Conservation (phyloP, 2,329 filamentous ascomycete species). For the Sporothrix inflata region DNA sequence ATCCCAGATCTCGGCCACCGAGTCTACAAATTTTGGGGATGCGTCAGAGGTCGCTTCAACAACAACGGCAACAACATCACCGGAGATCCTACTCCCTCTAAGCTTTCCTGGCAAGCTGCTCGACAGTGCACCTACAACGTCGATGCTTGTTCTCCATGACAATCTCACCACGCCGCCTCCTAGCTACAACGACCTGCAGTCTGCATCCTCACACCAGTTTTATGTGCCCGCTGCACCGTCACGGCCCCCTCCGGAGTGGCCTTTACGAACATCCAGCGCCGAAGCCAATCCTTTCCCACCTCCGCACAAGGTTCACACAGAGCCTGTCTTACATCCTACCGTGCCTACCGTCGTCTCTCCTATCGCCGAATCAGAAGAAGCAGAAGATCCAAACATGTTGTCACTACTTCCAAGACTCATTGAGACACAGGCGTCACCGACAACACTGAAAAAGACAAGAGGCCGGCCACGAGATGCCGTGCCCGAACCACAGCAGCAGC, state of each 20-base stretch:
- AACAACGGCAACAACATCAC: not conserved
- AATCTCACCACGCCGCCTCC: slow-evolving; percentile 25
- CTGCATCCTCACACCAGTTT: slow-evolving; percentile 7
- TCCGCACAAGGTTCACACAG: not conserved
- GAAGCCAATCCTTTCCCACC: not conserved
- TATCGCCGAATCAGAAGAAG: slow-evolving; percentile 6
- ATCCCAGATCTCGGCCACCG: not conserved
- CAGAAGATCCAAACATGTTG: slow-evolving; percentile 20
- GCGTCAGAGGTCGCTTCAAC: not conserved
- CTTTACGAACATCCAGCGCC: not conserved
- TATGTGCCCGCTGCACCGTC: not conserved
- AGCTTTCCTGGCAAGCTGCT: not conserved
- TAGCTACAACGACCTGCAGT: slow-evolving; percentile 21
- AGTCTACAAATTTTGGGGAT: slow-evolving; percentile 1
- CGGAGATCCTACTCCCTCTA: not conserved
- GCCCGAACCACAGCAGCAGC: slow-evolving; percentile 1
- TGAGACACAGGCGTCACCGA: slow-evolving; percentile 24
- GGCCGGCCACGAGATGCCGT: slow-evolving; percentile 21
- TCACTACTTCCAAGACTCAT: slow-evolving; percentile 18
- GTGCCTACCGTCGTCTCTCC: slow-evolving; percentile 5
- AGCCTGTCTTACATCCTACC: not conserved
- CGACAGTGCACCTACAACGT: not conserved
- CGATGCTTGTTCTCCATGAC: not conserved
- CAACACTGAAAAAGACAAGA: slow-evolving; percentile 30
- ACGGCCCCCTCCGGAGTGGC: not conserved